Evolutionary conservation across 768 basidiomycete genomes (phyloP), one percentile per base, ranked within the genome.

Genomic region (Auriculariales sp.): DNA sequence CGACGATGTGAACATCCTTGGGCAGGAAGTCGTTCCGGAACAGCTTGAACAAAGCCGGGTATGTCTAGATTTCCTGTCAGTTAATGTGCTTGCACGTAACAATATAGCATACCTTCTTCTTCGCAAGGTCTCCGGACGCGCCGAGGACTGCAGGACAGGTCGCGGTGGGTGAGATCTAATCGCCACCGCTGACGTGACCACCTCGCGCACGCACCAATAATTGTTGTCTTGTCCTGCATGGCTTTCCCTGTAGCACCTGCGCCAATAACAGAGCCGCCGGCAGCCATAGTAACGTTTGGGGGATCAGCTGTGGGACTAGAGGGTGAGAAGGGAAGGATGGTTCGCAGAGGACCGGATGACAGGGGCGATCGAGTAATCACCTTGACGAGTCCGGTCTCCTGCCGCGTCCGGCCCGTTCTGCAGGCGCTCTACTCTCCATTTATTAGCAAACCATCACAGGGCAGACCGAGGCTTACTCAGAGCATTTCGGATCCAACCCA

Each of bases 111-210:
- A 79, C 92, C 78, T 99, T 99, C 72, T 99, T 99, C 83, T 95
- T 94, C 55, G 94, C 94, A 42, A 99, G 74, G 72, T 99, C 94
- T 33, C 94, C 94, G 50, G 90, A 93, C 3, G 94, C 94, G 50
- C 94, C 94, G 53, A 93, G 78, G 49, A 98, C 93, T 91, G 61
- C 9, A 49, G 32, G 1, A 47, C 31, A 31, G 45, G 31, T 32
- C 29, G 48, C 51, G 54, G 58, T 51, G 47, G 39, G 53, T 27
- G 51, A 46, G 28, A 39, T 17, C 35, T 19, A 22, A 19, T 11
- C 50, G 48, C 14, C 44, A 32, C 36, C 19, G 24, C 1, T 45
- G 19, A 25, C 49, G 44, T 47, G 28, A 52, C 55, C 59, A 57
- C 56, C 52, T 39, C 36, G 57, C 55, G 28, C 27, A 70, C 80